These are phyloP conservation scores for Nannochloropsis oceanica DNA, from an alignment of 108 stramenopile genomes.

Conservation along the genomic window DNA sequence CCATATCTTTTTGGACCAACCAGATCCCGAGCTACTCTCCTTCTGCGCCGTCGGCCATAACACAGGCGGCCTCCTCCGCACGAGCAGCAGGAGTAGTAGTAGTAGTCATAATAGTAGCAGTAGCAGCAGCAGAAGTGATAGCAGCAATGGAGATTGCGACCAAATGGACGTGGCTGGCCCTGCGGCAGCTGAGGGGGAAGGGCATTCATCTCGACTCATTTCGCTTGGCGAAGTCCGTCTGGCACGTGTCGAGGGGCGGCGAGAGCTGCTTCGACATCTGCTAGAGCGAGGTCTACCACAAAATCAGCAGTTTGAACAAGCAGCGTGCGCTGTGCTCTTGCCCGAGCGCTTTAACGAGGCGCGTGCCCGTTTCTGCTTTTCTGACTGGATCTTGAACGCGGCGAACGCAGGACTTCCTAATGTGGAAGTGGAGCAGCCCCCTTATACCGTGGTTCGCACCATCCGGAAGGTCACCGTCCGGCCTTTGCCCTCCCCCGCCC, in stretches of 20 bases:
- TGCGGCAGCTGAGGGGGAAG: not conserved
- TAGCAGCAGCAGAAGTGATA: not conserved
- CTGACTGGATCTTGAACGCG: not conserved
- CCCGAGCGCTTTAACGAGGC: not conserved
- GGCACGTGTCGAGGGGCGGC: not conserved
- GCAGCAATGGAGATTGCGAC: not conserved
- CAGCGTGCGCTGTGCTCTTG: not conserved
- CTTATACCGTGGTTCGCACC: not conserved
- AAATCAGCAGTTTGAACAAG: not conserved
- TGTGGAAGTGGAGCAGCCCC: not conserved
- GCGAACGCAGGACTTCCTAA: not conserved
- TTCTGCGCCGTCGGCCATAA: not conserved
- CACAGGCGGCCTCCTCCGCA: not conserved
- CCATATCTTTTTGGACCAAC: not conserved
- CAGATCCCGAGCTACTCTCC: not conserved
- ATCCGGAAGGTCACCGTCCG: not conserved
- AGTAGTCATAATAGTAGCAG: not conserved
- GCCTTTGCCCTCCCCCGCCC: not conserved
- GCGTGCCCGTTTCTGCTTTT: not conserved
- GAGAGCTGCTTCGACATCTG: not conserved
- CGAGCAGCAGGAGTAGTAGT: not conserved
- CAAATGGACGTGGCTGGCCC: not conserved
- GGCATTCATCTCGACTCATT: not conserved
- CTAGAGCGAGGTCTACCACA: not conserved
- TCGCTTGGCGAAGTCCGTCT: not conserved